Conservation (phyloP, 2,329 filamentous ascomycete genomes). For the Nemania diffusa region DNA sequence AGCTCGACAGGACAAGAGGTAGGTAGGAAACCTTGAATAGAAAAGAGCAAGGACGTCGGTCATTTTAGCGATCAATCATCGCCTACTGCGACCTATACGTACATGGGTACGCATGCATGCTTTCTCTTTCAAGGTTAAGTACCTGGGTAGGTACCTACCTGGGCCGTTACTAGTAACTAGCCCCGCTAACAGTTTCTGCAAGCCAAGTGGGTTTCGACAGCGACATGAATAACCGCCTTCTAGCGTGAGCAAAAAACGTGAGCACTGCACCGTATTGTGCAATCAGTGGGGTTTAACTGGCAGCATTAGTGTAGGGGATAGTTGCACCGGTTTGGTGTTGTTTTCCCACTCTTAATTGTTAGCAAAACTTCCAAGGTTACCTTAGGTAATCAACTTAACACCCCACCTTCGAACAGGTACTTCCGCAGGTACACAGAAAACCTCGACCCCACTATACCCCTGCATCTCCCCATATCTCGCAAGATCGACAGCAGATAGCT, state of each 20-base stretch:
- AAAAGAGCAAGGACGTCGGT: neutral
- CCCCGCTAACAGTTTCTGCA: slow-evolving; percentile 31
- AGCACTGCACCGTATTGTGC: neutral
- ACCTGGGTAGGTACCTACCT: neutral
- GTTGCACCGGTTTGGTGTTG: neutral
- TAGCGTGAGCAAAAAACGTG: slow-evolving; percentile 22
- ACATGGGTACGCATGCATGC: neutral
- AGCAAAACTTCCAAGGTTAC: neutral
- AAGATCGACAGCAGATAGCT: neutral
- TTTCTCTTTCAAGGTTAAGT: neutral
- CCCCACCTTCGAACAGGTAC: neutral
- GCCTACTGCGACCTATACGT: no score
- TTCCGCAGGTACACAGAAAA: neutral
- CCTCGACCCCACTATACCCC: neutral
- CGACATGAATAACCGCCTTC: slow-evolving; percentile 1
- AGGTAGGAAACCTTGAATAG: neutral
- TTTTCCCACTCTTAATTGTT: neutral
- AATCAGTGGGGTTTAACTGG: neutral
- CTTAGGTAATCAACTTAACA: neutral
- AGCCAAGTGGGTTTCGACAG: slow-evolving; percentile 25
- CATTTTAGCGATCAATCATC: neutral
- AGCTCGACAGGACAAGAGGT: neutral
- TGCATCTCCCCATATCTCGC: neutral
- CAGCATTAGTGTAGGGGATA: neutral
- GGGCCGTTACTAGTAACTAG: neutral